A percentile compares a stretch with the other conserved stretches of the same genome.
These are phyloP conservation scores for Phylloporus scabripes DNA, from an alignment of 768 basidiomycete genomes.

Conservation along the genomic window DNA sequence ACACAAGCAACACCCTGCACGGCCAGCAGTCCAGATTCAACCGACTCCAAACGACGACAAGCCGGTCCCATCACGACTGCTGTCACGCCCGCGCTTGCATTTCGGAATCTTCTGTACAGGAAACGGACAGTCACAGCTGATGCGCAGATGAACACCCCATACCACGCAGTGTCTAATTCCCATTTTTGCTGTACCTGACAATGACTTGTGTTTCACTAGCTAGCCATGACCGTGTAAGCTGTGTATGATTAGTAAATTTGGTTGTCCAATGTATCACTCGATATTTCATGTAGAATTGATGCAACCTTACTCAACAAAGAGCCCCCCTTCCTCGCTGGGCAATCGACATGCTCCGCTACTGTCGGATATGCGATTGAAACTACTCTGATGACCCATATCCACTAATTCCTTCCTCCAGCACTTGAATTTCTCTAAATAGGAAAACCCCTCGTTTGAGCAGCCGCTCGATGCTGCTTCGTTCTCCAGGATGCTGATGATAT, in stretches of 20 bases:
- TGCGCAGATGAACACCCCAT: constrained; percentile 7
- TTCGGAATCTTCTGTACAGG: constrained; percentile 38
- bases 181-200: constrained; percentile 6
- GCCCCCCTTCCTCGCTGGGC: constrained; percentile 13
- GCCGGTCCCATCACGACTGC: constrained; percentile 6
- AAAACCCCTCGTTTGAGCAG: not conserved
- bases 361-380: not conserved
- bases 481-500: not conserved
- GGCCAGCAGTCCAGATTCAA: constrained; percentile 7
- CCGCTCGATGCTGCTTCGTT: not conserved
- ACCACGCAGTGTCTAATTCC: constrained; percentile 1
- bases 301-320: constrained; percentile 24
- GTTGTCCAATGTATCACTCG: constrained; percentile 5
- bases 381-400: not conserved
- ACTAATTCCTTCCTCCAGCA: not conserved
- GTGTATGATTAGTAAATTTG: constrained; percentile 10
- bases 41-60: constrained; percentile 5
- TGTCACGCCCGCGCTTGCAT: constrained; percentile 18
- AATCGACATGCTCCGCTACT: not conserved
- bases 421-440: not conserved
- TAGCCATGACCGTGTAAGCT: not conserved
- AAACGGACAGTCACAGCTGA: constrained; percentile 17
- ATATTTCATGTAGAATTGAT: not conserved
- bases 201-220: constrained; percentile 6
- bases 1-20: constrained; percentile 22